Percentiles rank a stretch among this genome's conserved stretches.
Conservation (phyloP, 495 filamentous ascomycete genomes). For the Trichocladium uniseriatum region DNA sequence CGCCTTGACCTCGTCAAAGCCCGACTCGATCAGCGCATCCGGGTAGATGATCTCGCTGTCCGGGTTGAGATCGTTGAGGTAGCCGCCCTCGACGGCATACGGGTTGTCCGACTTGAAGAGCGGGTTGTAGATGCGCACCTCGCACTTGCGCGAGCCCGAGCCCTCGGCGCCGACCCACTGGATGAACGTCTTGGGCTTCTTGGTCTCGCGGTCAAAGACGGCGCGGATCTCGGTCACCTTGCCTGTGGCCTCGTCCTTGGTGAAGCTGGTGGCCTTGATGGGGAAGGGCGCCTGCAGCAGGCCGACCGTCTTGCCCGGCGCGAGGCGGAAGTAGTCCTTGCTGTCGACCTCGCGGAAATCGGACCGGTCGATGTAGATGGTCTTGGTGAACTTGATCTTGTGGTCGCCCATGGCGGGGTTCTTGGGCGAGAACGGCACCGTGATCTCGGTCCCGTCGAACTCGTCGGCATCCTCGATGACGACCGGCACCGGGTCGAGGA, state of each 20-base stretch:
- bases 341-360: slow-evolving; percentile 85
- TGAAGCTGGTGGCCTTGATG: slow-evolving; percentile 69
- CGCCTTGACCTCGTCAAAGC: slow-evolving; percentile 66
- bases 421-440: slow-evolving; percentile 67
- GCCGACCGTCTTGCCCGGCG: slow-evolving; percentile 82
- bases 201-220: slow-evolving; percentile 54
- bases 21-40: slow-evolving; percentile 73
- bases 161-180: slow-evolving; percentile 71
- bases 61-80: slow-evolving; percentile 75
- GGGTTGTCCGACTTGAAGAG: slow-evolving; percentile 86
- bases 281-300: slow-evolving; percentile 75
- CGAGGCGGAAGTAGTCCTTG: slow-evolving; percentile 86
- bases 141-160: slow-evolving; percentile 59
- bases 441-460: slow-evolving; percentile 46
- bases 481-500: slow-evolving; percentile 72
- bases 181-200: slow-evolving; percentile 84
- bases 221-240: slow-evolving; percentile 61
- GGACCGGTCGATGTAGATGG: slow-evolving; percentile 81
- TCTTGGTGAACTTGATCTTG: slow-evolving; percentile 69
- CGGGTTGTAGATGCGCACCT: slow-evolving; percentile 69
- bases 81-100: slow-evolving; percentile 59
- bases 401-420: slow-evolving; percentile 52
- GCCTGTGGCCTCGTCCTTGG: slow-evolving; percentile 59
- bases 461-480: slow-evolving; percentile 68
- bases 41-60: slow-evolving; percentile 69